A percentile compares a stretch with the other conserved stretches of the same genome.
phyloP scores from a whole-genome alignment of 768 basidiomycete species.

The Tricholoma hemisulphureum region DNA sequence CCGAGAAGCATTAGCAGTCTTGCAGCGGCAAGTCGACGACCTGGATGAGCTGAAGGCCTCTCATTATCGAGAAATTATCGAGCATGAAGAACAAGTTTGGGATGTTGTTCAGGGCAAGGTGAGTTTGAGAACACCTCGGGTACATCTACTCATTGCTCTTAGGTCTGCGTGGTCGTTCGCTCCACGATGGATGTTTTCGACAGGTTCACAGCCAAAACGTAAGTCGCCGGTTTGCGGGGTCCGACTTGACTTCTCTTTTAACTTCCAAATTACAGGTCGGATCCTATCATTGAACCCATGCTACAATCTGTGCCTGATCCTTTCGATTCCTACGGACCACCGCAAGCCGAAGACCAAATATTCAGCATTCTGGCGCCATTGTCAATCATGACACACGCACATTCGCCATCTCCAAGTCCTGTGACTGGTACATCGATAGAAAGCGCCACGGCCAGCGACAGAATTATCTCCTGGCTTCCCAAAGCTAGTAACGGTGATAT shows the following conservation, averaged over 20 bases:
- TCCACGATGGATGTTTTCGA: constrained; percentile 94
- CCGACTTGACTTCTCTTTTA: constrained; percentile 1
- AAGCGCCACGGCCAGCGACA: constrained; percentile 28
- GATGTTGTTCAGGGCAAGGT: constrained; percentile 86
- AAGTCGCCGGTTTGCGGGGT: constrained; percentile 34
- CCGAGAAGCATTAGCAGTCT: constrained; percentile 73
- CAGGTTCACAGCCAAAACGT: constrained; percentile 83
- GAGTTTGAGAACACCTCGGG: constrained; percentile 2
- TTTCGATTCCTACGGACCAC: constrained; percentile 88
- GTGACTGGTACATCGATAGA: constrained; percentile 46
- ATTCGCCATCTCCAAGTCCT: constrained; percentile 62
- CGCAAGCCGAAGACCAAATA: constrained; percentile 85
- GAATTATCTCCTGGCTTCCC: constrained; percentile 51
- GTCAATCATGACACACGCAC: constrained; percentile 59
- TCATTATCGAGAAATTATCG: constrained; percentile 87
- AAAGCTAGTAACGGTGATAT: constrained; percentile 40
- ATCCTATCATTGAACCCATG: constrained; percentile 89
- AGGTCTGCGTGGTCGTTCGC: constrained; percentile 81
- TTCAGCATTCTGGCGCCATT: constrained; percentile 90
- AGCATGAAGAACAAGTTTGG: constrained; percentile 97
- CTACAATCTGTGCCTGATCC: constrained; percentile 88
- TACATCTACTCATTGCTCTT: constrained; percentile 10
- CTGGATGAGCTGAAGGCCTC: constrained; percentile 80
- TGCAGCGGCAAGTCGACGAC: constrained; percentile 90
- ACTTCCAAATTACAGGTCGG: constrained; percentile 51